A percentile compares a stretch with the other conserved stretches of the same genome.
Conservation (phyloP, 202 grass and related monocot species). For the Schoenoplectus triqueter region DNA sequence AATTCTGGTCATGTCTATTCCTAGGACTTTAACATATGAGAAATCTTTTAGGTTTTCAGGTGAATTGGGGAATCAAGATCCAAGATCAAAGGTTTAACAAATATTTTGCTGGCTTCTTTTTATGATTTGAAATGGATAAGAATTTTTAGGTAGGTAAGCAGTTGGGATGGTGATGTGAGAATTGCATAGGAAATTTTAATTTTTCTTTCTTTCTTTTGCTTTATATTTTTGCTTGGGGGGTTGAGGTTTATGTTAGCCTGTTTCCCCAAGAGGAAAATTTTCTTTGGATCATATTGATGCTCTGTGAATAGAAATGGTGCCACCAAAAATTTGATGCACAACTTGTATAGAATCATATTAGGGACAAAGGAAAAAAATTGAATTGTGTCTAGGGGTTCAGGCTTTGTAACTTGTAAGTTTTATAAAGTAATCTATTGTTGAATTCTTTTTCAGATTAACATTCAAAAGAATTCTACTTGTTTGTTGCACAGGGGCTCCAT, state of each 20-base stretch:
- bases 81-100: neutral
- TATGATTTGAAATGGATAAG: neutral
- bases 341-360: no score
- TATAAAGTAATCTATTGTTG: neutral
- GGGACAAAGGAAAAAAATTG: no score
- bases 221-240: neutral
- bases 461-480: neutral
- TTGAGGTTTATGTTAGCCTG: neutral
- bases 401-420: neutral
- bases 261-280: neutral
- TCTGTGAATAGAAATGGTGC: no score
- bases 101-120: neutral
- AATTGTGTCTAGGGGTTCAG: neutral
- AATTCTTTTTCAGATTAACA: neutral
- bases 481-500: slow-evolving; percentile 33
- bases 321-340: no score
- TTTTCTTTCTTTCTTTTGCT: neutral
- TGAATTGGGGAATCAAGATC: neutral
- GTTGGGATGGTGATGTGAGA: neutral
- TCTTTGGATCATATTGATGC: no score
- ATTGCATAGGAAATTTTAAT: neutral
- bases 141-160: neutral
- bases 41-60: neutral
- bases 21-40: neutral
- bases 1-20: neutral